Conservation (phyloP, 1,284 basidiomycete genomes). For the Cutaneotrichosporon curvatum region DNA sequence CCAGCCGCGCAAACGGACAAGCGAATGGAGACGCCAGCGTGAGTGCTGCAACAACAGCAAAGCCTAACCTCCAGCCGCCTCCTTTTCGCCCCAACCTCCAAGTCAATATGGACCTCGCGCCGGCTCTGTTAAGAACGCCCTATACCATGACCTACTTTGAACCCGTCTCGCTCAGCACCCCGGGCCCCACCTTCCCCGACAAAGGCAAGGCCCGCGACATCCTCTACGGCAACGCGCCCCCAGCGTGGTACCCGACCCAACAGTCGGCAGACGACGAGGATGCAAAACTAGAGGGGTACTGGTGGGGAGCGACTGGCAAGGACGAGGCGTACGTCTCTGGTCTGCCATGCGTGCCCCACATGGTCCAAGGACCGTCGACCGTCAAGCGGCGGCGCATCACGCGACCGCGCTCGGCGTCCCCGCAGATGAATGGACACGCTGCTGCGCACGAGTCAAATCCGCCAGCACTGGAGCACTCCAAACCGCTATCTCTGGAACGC, state of each 20-base stretch:
- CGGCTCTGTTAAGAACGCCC: conserved; percentile 69
- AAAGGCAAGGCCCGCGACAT: conserved; percentile 40
- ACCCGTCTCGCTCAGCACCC: conserved; percentile 25
- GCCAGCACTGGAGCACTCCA: conserved; percentile 20
- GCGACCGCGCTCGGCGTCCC: conserved; percentile 2
- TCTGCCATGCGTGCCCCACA: conserved; percentile 32
- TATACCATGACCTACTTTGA: conserved; percentile 57
- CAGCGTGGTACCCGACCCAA: conserved; percentile 32
- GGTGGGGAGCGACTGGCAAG: conserved; percentile 36
- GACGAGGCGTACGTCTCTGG: conserved; percentile 36
- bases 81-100: conserved; percentile 38
- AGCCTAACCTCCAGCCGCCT: conserved; percentile 21
- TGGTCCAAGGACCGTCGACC: conserved; percentile 21
- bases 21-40: conserved; percentile 18
- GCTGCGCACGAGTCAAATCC: conserved; percentile 1
- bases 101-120: conserved; percentile 38
- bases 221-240: conserved; percentile 26
- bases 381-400: conserved; percentile 9
- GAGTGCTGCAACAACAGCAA: conserved; percentile 3
- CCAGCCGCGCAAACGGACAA: conserved; percentile 18
- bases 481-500: conserved; percentile 27
- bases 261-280: conserved; percentile 29
- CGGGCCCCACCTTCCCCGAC: conserved; percentile 37
- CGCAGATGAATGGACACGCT: conserved; percentile 2
- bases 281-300: conserved; percentile 33